phyloP scores from a whole-genome alignment of 129 eudicot genomes.

The Helianthus annuus region HanXRQr2.0-SUNRISE NC_035448.2:200347105-200347604 shows the following conservation, averaged over 20 bases:
- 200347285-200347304: conserved; percentile 52
- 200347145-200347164: conserved; percentile 86
- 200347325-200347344: conserved; percentile 69
- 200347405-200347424: conserved; percentile 76
- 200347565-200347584: conserved; percentile 69
- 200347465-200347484: conserved; percentile 69
- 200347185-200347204: conserved; percentile 69
- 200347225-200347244: conserved; percentile 50
- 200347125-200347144: conserved; percentile 86
- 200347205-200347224: conserved; percentile 68
- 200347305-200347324: conserved; percentile 78
- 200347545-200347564: conserved; percentile 43
- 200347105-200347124: conserved; percentile 64
- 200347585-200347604: conserved; percentile 29
- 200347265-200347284: conserved; percentile 54
- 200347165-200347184: conserved; percentile 77
- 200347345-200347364: conserved; percentile 72
- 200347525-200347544: conserved; percentile 53
- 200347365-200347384: conserved; percentile 82
- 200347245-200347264: conserved; percentile 47
- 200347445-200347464: conserved; percentile 90
- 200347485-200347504: conserved; percentile 59
- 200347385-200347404: conserved; percentile 86
- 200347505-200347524: conserved; percentile 60
- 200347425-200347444: conserved; percentile 72